Percentiles rank a stretch among this genome's conserved stretches.
Conservation (phyloP, 2,329 filamentous ascomycete species). For the Exophiala sideris region DNA sequence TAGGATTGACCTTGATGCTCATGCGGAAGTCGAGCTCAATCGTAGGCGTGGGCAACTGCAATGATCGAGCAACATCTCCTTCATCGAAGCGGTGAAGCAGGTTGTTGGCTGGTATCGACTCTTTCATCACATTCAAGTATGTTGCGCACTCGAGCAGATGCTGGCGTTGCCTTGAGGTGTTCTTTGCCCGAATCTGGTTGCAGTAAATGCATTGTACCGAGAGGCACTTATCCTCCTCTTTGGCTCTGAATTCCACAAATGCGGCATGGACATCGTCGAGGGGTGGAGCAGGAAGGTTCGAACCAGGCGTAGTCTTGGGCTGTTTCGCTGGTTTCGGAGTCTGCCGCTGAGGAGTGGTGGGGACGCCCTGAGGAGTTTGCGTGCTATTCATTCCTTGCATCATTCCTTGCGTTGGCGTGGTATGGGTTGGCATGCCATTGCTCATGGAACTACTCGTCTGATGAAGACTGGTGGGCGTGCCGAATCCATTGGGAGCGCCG, state of each 20-base stretch:
- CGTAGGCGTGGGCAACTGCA: conserved; percentile 46
- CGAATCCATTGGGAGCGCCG: conserved; percentile 43
- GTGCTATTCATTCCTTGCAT: conserved; percentile 40
- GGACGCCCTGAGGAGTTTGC: conserved; percentile 10
- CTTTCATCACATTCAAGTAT: conserved; percentile 52
- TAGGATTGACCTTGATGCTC: conserved; percentile 52
- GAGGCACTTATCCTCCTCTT: conserved; percentile 39
- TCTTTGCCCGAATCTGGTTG: conserved; percentile 49
- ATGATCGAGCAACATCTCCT: conserved; percentile 46
- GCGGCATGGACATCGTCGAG: conserved; percentile 49
- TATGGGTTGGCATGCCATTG: conserved; percentile 44
- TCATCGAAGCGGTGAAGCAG: conserved; percentile 50
- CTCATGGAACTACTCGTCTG: conserved; percentile 42
- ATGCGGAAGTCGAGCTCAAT: conserved; percentile 54
- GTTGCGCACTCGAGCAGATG: conserved; percentile 49
- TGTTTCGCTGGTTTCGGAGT: conserved; percentile 25
- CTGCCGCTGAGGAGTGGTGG: conserved; percentile 19
- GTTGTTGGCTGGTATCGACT: conserved; percentile 51
- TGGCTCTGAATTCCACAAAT: conserved; percentile 40
- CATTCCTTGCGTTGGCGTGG: conserved; percentile 42
- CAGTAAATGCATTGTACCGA: conserved; percentile 52
- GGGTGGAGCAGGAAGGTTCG: conserved; percentile 44
- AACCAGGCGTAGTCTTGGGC: conserved; percentile 24
- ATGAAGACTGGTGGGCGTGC: conserved; percentile 41
- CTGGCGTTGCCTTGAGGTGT: conserved; percentile 49